phyloP scores from a whole-genome alignment of 2,329 filamentous ascomycete species.

The Exophiala xenobiotica region DNA sequence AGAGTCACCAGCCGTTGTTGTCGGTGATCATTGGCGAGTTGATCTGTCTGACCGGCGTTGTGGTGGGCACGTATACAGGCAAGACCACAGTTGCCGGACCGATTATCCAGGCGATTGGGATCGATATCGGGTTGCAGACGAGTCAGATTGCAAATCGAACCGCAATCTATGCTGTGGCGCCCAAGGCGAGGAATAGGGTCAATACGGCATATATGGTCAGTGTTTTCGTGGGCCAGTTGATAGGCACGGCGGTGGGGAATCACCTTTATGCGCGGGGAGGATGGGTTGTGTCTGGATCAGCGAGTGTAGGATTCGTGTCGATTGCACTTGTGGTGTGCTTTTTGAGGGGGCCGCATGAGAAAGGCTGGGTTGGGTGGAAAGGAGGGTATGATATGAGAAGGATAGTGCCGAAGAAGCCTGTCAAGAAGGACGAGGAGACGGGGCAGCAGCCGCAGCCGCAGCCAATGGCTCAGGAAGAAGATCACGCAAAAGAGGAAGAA shows the following conservation, averaged over 20 bases:
- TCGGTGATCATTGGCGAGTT: conserved; percentile 63
- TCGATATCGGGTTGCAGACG: conserved; percentile 72
- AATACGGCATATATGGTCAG: conserved; percentile 82
- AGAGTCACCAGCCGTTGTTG: conserved; percentile 63
- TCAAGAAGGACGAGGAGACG: conserved; percentile 6
- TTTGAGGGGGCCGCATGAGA: conserved; percentile 56
- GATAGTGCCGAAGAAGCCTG: conserved; percentile 6
- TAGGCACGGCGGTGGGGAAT: conserved; percentile 63
- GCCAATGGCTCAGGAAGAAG: neutral
- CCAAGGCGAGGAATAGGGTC: conserved; percentile 69
- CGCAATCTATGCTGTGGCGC: conserved; percentile 70
- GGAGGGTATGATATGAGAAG: conserved; percentile 54
- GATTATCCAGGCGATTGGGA: conserved; percentile 68
- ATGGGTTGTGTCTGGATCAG: conserved; percentile 58
- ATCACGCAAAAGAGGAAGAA: conserved; percentile 7
- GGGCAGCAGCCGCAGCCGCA: neutral
- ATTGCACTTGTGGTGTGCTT: conserved; percentile 49
- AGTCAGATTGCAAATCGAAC: conserved; percentile 71
- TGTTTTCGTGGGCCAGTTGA: conserved; percentile 72
- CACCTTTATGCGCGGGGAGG: conserved; percentile 56
- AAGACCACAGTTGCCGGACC: conserved; percentile 66
- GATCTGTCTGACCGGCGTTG: conserved; percentile 54
- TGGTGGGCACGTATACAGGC: conserved; percentile 32
- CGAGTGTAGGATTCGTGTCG: conserved; percentile 56
- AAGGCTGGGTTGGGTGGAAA: conserved; percentile 60